phyloP scores from a whole-genome alignment of 1,284 basidiomycete genomes.

The Chalciporus sp. region DNA sequence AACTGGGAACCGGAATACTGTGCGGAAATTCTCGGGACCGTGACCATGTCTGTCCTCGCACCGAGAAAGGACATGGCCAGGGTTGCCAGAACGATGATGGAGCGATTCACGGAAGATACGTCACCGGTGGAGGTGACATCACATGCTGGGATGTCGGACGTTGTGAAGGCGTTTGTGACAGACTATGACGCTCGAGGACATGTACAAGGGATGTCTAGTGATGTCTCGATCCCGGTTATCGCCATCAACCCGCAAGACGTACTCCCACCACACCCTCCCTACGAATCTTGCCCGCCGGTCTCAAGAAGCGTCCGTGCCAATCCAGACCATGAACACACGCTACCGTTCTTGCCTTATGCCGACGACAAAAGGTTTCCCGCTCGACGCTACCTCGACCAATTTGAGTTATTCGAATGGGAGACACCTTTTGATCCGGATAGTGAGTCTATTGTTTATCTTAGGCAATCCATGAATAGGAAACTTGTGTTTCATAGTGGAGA shows the following conservation, averaged over 20 bases:
- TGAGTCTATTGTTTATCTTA: constrained; percentile 31
- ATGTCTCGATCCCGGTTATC: constrained; percentile 14
- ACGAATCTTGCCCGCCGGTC: constrained; percentile 54
- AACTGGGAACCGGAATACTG: constrained; percentile 34
- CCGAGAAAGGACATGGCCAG: constrained; percentile 12
- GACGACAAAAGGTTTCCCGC: constrained; percentile 53
- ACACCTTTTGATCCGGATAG: constrained; percentile 48
- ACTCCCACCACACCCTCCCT: constrained; percentile 39
- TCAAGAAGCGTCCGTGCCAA: constrained; percentile 45
- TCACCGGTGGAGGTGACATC: background rate
- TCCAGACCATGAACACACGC: constrained; percentile 39
- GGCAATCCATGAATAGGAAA: background rate
- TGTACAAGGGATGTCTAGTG: background rate
- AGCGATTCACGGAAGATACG: constrained; percentile 6
- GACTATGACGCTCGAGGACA: background rate
- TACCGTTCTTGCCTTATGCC: constrained; percentile 55
- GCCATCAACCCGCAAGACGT: constrained; percentile 5
- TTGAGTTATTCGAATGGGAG: constrained; percentile 52
- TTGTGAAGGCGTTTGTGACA: constrained; percentile 11
- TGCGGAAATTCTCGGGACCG: constrained; percentile 13
- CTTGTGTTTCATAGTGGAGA: constrained; percentile 39
- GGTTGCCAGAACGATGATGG: constrained; percentile 13
- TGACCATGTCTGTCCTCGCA: constrained; percentile 4
- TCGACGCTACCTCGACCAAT: constrained; percentile 37
- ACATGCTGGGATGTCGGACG: background rate